Evolutionary conservation across 352 stramenopile genomes (phyloP).

Genomic region (Globisporangium camurandrum): DNA sequence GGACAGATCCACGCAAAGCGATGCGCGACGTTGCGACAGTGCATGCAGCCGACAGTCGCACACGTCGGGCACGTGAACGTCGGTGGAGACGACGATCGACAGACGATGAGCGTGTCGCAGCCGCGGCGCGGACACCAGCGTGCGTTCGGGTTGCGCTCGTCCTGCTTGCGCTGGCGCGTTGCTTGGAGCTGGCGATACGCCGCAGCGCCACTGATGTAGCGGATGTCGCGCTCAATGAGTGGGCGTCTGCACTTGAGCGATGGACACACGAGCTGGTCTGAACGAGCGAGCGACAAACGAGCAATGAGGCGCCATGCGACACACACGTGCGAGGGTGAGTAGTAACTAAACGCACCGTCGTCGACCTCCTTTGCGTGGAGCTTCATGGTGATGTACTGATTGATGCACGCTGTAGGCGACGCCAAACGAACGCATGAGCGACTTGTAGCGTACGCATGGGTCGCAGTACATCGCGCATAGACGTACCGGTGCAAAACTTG

Average conservation of each 20-base stretch:
- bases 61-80: conserved; percentile 64
- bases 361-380: conserved; percentile 51
- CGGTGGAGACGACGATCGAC: conserved; percentile 14
- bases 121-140: conserved; percentile 50
- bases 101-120: conserved; percentile 65
- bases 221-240: conserved; percentile 31
- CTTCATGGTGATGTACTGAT: conserved; percentile 51
- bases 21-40: conserved; percentile 43
- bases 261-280: conserved; percentile 58
- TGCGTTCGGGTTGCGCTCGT: conserved; percentile 68
- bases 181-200: conserved; percentile 19
- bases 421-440: not conserved
- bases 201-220: conserved; percentile 19
- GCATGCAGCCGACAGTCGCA: conserved; percentile 44
- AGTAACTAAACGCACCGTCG: conserved; percentile 23
- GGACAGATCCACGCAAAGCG: conserved; percentile 45
- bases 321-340: not conserved
- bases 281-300: not conserved
- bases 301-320: conserved; percentile 6
- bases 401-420: conserved; percentile 33
- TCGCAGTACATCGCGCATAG: not conserved
- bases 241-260: conserved; percentile 37
- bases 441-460: not conserved
- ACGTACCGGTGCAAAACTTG: conserved; percentile 43
- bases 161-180: conserved; percentile 52